phyloP scores from a whole-genome alignment of 495 filamentous ascomycete genomes.

The Penicillium paradoxum region DNA sequence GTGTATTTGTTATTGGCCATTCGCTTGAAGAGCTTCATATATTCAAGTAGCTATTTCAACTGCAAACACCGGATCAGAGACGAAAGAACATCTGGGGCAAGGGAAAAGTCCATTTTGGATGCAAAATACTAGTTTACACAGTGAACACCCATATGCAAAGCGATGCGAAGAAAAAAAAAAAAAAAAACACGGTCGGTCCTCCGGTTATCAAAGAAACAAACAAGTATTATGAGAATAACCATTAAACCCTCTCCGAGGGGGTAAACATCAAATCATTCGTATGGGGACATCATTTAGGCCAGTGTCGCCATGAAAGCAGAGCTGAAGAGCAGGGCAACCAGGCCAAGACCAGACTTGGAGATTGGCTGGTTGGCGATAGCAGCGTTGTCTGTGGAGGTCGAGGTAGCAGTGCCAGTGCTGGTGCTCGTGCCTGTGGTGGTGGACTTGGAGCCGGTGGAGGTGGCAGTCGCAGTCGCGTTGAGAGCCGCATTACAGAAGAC shows the following conservation, averaged over 20 bases:
- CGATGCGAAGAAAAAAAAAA: background rate
- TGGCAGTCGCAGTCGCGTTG: conserved; percentile 40
- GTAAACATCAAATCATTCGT: background rate
- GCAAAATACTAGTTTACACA: background rate
- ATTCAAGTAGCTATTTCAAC: no score
- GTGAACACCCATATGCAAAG: background rate
- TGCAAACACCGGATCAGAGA: no score
- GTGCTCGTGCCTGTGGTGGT: conserved; percentile 22
- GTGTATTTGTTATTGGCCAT: background rate
- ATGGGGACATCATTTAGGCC: conserved; percentile 8
- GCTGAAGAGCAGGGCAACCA: conserved; percentile 36
- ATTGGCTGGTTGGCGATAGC: conserved; percentile 19
- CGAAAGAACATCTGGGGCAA: no score
- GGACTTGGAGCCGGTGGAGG: conserved; percentile 16
- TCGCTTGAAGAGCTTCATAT: background rate
- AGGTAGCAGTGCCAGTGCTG: conserved; percentile 15
- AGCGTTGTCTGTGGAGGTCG: conserved; percentile 14
- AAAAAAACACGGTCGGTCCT: background rate
- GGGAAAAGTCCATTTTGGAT: background rate
- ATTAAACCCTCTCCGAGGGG: background rate
- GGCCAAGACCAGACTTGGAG: conserved; percentile 31
- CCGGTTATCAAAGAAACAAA: background rate
- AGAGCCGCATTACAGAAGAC: conserved; percentile 37
- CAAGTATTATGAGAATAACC: background rate
- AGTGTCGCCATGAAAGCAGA: conserved; percentile 29